A percentile compares a stretch with the other conserved stretches of the same genome.
phyloP scores from a whole-genome alignment of 75 land plant genomes.

The Selaginella moellendorffii region DNA sequence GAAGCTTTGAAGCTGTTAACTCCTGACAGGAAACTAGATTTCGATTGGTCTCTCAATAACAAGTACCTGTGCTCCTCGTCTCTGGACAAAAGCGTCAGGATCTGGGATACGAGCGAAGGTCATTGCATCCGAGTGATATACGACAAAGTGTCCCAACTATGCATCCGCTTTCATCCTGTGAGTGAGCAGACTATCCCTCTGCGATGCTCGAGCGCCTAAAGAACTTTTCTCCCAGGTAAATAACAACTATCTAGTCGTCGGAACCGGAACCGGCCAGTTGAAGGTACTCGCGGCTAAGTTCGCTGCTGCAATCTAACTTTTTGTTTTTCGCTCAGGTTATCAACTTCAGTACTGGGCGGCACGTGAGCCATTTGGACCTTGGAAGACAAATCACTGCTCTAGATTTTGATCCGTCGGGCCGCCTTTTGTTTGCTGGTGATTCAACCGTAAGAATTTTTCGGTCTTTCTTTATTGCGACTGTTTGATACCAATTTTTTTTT shows the following conservation, averaged over 20 bases:
- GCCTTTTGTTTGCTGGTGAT: constrained; percentile 81
- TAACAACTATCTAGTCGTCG: constrained; percentile 77
- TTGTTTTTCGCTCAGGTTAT: constrained; percentile 36
- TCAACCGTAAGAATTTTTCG: constrained; percentile 29
- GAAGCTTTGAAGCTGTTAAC: neutral
- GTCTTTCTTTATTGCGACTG: neutral
- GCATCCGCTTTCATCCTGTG: constrained; percentile 90
- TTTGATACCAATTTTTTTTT: neutral
- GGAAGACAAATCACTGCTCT: constrained; percentile 68
- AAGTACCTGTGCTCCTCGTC: constrained; percentile 91
- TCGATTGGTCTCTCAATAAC: constrained; percentile 91
- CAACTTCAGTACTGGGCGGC: constrained; percentile 92
- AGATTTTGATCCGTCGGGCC: constrained; percentile 91
- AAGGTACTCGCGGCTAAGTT: too few relatives aligned
- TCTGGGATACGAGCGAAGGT: constrained; percentile 89
- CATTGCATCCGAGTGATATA: constrained; percentile 80
- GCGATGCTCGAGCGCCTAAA: too few relatives aligned
- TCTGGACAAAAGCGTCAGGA: constrained; percentile 76
- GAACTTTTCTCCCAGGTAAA: constrained; percentile 87
- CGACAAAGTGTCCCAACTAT: constrained; percentile 64
- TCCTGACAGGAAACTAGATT: constrained; percentile 27
- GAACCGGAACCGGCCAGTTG: constrained; percentile 40
- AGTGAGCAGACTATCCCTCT: too few relatives aligned
- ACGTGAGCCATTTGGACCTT: constrained; percentile 38
- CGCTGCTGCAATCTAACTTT: neutral